A percentile compares a stretch with the other conserved stretches of the same genome.
These are phyloP conservation scores for Lobosporangium transversale DNA, from an alignment of 192 early-diverging fungal species.

Conservation along the genomic window DNA sequence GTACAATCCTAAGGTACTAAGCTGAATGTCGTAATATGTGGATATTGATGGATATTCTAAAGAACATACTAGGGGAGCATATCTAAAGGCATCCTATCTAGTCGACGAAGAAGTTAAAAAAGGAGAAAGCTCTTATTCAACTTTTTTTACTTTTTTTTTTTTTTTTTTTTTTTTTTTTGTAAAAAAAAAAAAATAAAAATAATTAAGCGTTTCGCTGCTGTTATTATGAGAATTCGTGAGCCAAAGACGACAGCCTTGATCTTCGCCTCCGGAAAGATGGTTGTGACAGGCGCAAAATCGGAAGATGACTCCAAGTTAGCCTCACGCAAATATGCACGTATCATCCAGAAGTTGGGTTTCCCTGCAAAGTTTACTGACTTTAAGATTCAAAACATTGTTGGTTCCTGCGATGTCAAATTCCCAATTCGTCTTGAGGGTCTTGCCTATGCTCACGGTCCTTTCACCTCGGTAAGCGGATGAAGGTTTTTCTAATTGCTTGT, in stretches of 20 bases:
- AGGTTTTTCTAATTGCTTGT: no score
- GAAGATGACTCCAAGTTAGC: constrained; percentile 98
- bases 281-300: constrained; percentile 96
- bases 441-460: constrained; percentile 92
- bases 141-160: constrained; percentile 24
- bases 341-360: constrained; percentile 98
- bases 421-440: constrained; percentile 98
- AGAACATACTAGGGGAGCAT: no score
- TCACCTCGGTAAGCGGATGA: constrained; percentile 78
- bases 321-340: constrained; percentile 98
- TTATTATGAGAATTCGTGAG: constrained; percentile 99
- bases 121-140: constrained; percentile 28
- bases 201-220: constrained; percentile 99
- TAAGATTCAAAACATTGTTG: constrained; percentile 99
- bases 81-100: no score
- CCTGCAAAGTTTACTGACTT: constrained; percentile 98
- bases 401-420: constrained; percentile 99
- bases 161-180: neutral
- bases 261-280: constrained; percentile 99
- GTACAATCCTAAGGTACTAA: constrained; percentile 98
- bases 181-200: constrained; percentile 5
- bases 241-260: constrained; percentile 99
- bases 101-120: no score
- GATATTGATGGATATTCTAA: no score
- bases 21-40: constrained; percentile 1